Percentiles rank a stretch among this genome's conserved stretches.
phyloP scores from a whole-genome alignment of 2,329 filamentous ascomycete species.

The Sarocladium strictum region DNA sequence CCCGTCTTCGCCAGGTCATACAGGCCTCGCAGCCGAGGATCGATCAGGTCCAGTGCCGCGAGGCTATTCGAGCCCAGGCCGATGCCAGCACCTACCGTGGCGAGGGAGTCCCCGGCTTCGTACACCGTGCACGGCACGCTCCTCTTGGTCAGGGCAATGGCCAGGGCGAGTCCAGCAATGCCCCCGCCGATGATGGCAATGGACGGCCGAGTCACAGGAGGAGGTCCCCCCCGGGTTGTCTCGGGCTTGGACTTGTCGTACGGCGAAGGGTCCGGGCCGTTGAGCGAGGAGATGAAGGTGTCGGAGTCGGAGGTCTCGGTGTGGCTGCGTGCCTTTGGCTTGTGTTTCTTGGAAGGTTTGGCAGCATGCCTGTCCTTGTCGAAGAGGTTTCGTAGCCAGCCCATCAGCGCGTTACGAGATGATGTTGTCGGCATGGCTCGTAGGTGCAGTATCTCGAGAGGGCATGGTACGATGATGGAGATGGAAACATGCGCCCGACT shows the following conservation, averaged over 20 bases:
- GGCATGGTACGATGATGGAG: background rate
- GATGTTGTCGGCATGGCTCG: background rate
- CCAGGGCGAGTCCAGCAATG: conserved; percentile 9
- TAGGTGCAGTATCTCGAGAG: background rate
- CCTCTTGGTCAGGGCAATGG: conserved; percentile 3
- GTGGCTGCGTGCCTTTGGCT: background rate
- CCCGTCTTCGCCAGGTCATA: conserved; percentile 6
- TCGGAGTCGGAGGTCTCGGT: conserved; percentile 2
- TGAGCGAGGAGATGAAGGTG: conserved; percentile 4
- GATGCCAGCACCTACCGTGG: conserved; percentile 8
- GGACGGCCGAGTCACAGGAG: too few species aligned
- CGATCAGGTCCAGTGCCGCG: conserved; percentile 5
- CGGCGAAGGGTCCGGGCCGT: background rate
- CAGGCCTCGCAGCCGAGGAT: background rate
- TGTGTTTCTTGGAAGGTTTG: background rate
- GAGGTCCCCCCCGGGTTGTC: too few species aligned
- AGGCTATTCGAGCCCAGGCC: conserved; percentile 8
- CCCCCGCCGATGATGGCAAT: conserved; percentile 11
- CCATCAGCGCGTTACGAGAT: conserved; percentile 2
- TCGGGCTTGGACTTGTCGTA: background rate
- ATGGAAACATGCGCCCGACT: background rate
- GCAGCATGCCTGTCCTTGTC: background rate
- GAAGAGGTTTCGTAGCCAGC: background rate
- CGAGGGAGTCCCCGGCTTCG: conserved; percentile 7
- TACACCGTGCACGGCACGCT: conserved; percentile 5